Percentiles rank a stretch among this genome's conserved stretches.
Evolutionary conservation across 768 basidiomycete species (phyloP).

Genomic region (Termitomyces sp.): DNA sequence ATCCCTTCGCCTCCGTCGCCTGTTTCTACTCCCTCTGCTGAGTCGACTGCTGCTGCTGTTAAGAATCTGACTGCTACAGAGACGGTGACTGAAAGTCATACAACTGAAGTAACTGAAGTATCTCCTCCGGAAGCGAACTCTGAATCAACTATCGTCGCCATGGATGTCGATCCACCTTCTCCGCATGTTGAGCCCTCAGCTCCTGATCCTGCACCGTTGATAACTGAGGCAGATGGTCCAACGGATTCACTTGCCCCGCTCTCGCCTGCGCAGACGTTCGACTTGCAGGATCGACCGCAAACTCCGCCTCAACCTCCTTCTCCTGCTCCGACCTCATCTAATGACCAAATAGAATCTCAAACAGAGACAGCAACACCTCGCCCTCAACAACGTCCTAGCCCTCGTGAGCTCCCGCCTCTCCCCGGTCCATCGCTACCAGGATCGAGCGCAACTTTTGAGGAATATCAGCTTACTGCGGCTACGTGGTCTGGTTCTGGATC

Average conservation of each 20-base stretch:
- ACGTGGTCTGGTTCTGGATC: conserved; percentile 5
- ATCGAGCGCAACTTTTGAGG: background rate
- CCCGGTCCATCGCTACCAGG: conserved; percentile 1
- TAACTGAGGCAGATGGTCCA: background rate
- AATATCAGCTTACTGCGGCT: conserved; percentile 6
- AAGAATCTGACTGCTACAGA: background rate
- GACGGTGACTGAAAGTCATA: background rate
- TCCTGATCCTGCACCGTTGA: background rate
- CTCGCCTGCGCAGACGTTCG: background rate
- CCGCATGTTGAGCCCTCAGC: background rate
- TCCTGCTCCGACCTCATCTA: background rate
- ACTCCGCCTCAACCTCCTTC: background rate
- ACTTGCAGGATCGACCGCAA: background rate
- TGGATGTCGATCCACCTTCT: background rate
- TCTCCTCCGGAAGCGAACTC: background rate
- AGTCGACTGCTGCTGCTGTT: background rate
- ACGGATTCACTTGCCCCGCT: background rate
- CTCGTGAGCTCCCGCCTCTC: conserved; percentile 2
- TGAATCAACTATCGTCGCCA: background rate
- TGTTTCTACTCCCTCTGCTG: background rate
- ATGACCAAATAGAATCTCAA: background rate
- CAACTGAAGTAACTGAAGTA: background rate
- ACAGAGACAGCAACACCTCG: background rate
- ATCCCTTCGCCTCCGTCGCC: background rate
- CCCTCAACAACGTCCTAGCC: background rate